phyloP scores from a whole-genome alignment of 805 yeast genomes.

The Deakozyma indianensis region DNA sequence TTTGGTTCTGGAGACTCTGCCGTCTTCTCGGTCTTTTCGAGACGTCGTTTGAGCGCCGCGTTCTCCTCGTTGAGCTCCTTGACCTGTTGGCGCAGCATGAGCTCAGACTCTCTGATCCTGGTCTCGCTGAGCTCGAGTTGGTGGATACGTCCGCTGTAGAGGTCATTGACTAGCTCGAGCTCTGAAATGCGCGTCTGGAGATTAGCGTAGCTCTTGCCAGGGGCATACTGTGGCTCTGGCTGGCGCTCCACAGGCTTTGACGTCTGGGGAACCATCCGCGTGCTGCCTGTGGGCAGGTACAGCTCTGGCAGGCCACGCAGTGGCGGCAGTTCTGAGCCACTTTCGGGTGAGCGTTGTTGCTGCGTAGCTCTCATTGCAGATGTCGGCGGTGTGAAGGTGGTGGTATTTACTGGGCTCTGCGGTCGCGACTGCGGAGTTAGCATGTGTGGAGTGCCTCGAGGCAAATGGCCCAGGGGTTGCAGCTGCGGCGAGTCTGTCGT shows the following conservation, averaged over 20 bases:
- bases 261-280: background rate
- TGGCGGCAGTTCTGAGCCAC: background rate
- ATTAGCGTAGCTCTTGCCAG: background rate
- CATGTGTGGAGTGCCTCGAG: conserved; percentile 7
- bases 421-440: conserved; percentile 14
- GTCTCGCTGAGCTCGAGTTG: conserved; percentile 5
- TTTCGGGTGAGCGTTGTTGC: conserved; percentile 6
- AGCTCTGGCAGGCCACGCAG: background rate
- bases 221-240: background rate
- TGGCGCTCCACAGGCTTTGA: background rate
- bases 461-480: background rate
- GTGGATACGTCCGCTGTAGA: background rate
- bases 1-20: conserved; percentile 4
- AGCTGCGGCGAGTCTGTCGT: background rate
- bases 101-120: conserved; percentile 9
- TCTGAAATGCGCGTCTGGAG: background rate
- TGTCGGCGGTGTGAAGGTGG: conserved; percentile 1
- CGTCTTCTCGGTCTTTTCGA: conserved; percentile 2
- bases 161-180: background rate
- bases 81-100: conserved; percentile 8
- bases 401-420: conserved; percentile 8
- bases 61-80: conserved; percentile 7
- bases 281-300: background rate
- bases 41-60: conserved; percentile 1
- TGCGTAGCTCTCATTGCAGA: conserved; percentile 1